These are phyloP conservation scores for Diplogelasinospora grovesii DNA, from an alignment of 495 filamentous ascomycete species.

Conservation along the genomic window DNA sequence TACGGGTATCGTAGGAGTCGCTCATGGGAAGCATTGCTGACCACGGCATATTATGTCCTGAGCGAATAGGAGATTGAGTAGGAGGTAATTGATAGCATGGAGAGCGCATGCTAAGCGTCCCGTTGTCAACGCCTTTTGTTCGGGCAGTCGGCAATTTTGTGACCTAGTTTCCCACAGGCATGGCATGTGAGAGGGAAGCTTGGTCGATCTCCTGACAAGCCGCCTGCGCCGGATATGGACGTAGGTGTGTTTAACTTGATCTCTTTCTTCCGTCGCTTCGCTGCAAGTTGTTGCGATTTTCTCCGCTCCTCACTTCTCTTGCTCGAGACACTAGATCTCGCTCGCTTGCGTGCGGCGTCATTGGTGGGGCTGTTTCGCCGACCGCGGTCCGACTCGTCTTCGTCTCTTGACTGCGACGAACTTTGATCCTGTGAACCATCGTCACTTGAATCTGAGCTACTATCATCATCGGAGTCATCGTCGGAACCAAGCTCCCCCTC, in stretches of 20 bases:
- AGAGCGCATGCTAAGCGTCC: too few relatives aligned
- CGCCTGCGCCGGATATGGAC: conserved; percentile 40
- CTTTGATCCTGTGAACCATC: conserved; percentile 6
- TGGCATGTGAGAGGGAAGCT: conserved; percentile 21
- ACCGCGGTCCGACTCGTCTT: conserved; percentile 14
- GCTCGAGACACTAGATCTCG: conserved; percentile 17
- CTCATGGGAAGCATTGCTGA: too few relatives aligned
- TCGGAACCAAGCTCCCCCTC: background rate
- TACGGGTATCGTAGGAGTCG: too few relatives aligned
- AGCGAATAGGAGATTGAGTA: too few relatives aligned
- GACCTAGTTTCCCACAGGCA: conserved; percentile 19
- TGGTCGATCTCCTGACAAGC: too few relatives aligned
- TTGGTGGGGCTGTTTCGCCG: conserved; percentile 2
- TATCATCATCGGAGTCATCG: conserved; percentile 4
- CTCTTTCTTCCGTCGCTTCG: conserved; percentile 49
- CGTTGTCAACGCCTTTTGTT: conserved; percentile 17
- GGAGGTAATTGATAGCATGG: too few relatives aligned
- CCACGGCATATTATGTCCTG: too few relatives aligned
- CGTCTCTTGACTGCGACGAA: conserved; percentile 4
- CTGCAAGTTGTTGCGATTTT: conserved; percentile 40
- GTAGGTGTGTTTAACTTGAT: conserved; percentile 49
- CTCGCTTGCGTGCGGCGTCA: conserved; percentile 10
- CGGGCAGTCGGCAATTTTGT: conserved; percentile 23
- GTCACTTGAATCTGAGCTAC: conserved; percentile 1
- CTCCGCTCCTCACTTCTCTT: conserved; percentile 32